A percentile compares a stretch with the other conserved stretches of the same genome.
phyloP scores from a whole-genome alignment of 2,329 filamentous ascomycete species.

The Rutstroemia sp. region DNA sequence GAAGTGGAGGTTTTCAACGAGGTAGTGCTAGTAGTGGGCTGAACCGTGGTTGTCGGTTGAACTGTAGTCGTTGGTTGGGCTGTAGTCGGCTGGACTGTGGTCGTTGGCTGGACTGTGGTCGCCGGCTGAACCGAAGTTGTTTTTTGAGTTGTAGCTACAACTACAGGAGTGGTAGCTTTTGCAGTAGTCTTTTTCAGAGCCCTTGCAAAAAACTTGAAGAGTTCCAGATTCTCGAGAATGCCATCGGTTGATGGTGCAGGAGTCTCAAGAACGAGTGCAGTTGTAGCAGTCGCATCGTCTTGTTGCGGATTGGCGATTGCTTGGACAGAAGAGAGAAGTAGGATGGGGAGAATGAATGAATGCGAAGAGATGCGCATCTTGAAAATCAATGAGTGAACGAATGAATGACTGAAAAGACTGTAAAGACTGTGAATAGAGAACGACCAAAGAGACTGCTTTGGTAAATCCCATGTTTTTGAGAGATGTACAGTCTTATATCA shows the following conservation, averaged over 20 bases:
- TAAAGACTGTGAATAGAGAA: not conserved
- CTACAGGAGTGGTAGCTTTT: not conserved
- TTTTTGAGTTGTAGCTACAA: not conserved
- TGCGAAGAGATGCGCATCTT: slow-evolving; percentile 1
- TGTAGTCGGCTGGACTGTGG: not conserved
- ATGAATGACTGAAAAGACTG: not conserved
- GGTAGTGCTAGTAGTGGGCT: not conserved
- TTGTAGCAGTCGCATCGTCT: not conserved
- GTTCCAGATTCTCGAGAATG: not conserved
- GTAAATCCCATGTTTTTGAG: not conserved
- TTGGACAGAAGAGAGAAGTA: not conserved
- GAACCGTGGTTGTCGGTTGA: not conserved
- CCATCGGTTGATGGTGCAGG: not conserved
- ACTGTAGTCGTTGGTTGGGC: not conserved
- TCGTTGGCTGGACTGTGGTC: not conserved
- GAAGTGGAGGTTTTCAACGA: not conserved
- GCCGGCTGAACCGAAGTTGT: not conserved
- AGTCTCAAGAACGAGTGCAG: not conserved
- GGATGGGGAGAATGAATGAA: not conserved
- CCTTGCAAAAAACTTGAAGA: slow-evolving; percentile 5
- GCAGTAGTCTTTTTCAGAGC: not conserved
- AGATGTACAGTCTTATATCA: not conserved
- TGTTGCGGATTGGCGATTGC: not conserved
- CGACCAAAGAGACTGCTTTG: not conserved
- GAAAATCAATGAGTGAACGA: not conserved